phyloP scores from a whole-genome alignment of 345 rosid species.

The Alliaria petiolata region DNA sequence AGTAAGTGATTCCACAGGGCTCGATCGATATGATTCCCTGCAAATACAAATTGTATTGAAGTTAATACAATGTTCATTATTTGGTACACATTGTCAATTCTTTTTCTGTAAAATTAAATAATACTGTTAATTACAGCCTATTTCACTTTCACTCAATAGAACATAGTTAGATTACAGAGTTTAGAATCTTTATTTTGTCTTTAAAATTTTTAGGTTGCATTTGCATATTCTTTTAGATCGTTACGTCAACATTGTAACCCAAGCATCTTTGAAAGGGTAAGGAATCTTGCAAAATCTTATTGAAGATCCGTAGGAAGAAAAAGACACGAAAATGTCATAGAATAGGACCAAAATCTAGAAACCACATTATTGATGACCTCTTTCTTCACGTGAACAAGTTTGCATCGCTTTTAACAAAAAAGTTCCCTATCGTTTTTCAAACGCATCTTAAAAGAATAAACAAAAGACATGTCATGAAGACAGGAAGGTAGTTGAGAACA shows the following conservation, averaged over 20 bases:
- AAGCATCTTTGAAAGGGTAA: constrained; percentile 24
- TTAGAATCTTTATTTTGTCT: background rate
- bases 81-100: background rate
- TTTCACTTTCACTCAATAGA: too few relatives aligned
- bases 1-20: constrained; percentile 67
- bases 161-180: background rate
- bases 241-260: too few relatives aligned
- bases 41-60: background rate
- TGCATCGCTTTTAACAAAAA: constrained; percentile 4
- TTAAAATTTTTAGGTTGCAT: background rate
- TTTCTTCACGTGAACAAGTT: constrained; percentile 30
- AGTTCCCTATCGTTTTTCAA: background rate
- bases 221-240: background rate
- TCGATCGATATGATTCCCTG: constrained; percentile 61
- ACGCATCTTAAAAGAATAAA: background rate
- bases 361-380: constrained; percentile 13
- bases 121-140: background rate
- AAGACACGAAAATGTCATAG: constrained; percentile 4
- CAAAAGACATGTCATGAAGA: too few relatives aligned
- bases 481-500: constrained; percentile 27
- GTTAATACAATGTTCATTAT: background rate
- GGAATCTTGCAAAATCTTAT: constrained; percentile 6
- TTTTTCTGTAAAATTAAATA: background rate
- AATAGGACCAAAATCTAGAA: constrained; percentile 11
- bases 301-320: background rate